A percentile compares a stretch with the other conserved stretches of the same genome.
phyloP scores from a whole-genome alignment of 306 rosid genomes.

The Aeschynomene evenia region DNA sequence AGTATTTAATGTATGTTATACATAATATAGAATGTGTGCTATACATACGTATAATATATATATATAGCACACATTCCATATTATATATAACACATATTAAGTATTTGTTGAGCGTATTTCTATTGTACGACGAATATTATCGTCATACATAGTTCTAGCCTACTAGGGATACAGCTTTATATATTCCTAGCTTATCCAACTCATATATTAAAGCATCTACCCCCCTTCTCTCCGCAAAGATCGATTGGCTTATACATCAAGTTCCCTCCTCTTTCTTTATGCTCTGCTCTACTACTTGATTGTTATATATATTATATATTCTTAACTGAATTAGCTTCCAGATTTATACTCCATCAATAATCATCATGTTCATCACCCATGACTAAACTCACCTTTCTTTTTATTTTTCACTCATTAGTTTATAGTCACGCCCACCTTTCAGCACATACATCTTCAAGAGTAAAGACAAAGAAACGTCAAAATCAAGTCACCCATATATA shows the following conservation, averaged over 20 bases:
- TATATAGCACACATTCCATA: no score
- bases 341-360: conserved; percentile 10
- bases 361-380: conserved; percentile 30
- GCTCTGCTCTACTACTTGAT: not conserved
- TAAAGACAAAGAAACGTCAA: conserved; percentile 49
- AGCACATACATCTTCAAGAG: conserved; percentile 39
- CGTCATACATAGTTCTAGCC: no score
- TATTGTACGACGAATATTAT: no score
- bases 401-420: not conserved
- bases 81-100: no score
- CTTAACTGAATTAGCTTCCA: conserved; percentile 10
- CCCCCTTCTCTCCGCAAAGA: not conserved
- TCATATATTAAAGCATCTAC: conserved; percentile 6
- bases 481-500: conserved; percentile 36
- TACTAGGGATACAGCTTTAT: no score
- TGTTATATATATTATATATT: no score
- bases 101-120: no score
- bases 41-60: no score
- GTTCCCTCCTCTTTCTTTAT: conserved; percentile 31
- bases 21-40: no score
- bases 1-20: no score
- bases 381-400: conserved; percentile 8
- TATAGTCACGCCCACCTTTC: conserved; percentile 37
- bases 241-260: conserved; percentile 37
- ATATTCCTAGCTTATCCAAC: conserved; percentile 37